Evolutionary conservation across 352 stramenopile genomes (phyloP), one percentile per base, ranked within the genome.

Genomic region (Phytopythium montanum): DNA sequence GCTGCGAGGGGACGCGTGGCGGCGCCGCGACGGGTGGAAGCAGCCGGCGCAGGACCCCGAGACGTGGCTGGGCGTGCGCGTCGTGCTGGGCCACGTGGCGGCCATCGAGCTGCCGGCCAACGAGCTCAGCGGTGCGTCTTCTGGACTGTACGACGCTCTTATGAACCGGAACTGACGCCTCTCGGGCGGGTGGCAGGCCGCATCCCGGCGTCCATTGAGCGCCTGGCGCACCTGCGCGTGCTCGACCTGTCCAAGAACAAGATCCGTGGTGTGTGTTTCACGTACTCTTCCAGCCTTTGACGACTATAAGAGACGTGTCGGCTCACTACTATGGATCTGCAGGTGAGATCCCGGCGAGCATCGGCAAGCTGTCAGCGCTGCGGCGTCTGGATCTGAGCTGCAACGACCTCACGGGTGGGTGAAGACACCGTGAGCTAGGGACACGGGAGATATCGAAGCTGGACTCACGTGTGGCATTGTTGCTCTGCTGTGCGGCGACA

Each of bases 171-270:
- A 29, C 21, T 34, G 54, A 42, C 29, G 39, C 18, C 2, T 38
- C 25, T 19, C 13, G 2, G 38, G 42, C 10, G 6, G 19, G 49
- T 48, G 34, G 28, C 34, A 77, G 69, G 73, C 23, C 41, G 36
- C 31, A 48, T 85, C 18, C 75, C 76, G 5, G 56, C 68, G 16
- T 58, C 70, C 8, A 66, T 95, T 21, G 72, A 74, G 48, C 68
- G 62, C n/a, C 66, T 95, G n/a, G 68, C 75, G 45, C 72, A 89
- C 33, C 68, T 95, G 49, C 75, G 77, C 38, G 73, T 87, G 42
- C 76, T 95, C 3, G 78, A 95, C 60, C 62, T 95, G 54, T 92
- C 84, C 60, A 90, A 90, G 69, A 95, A 95, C 64, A 70, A 78
- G 34, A 73, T 95, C 34, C 68, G 70, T 44, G 81, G 83, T 75